Evolutionary conservation across 257 asterid genomes (phyloP).

Genomic region (Handroanthus guayacan): DNA sequence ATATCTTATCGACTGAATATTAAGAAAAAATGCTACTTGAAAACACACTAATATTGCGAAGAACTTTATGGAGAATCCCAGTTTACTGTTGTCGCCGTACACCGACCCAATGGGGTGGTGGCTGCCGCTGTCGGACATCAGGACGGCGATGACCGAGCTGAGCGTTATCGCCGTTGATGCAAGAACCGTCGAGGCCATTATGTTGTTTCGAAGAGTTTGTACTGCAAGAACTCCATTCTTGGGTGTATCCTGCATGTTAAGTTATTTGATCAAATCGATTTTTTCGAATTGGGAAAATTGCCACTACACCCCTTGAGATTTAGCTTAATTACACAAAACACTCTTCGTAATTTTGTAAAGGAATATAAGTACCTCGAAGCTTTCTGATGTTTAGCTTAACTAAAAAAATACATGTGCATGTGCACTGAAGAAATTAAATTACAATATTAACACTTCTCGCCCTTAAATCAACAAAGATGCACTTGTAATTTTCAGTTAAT

Average conservation of each 20-base stretch:
- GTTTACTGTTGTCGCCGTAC: slow-evolving; percentile 46
- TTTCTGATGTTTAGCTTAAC: no score
- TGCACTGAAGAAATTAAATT: no score
- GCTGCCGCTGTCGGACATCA: slow-evolving; percentile 63
- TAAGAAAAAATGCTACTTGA: slow-evolving; percentile 72
- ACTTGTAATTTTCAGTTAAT: no score
- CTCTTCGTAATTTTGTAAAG: no score
- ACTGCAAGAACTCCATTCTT: slow-evolving; percentile 85
- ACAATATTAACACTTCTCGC: no score
- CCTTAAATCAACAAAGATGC: no score
- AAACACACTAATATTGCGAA: slow-evolving; percentile 79
- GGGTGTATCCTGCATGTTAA: slow-evolving; percentile 63
- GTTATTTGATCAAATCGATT: no score
- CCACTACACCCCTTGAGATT: no score
- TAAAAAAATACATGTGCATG: no score
- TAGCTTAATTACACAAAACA: no score
- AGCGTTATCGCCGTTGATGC: slow-evolving; percentile 88
- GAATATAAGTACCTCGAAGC: no score
- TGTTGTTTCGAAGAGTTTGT: slow-evolving; percentile 85
- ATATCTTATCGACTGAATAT: slow-evolving; percentile 86
- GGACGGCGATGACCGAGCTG: slow-evolving; percentile 76
- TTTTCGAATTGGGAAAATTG: no score
- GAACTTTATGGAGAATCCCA: slow-evolving; percentile 64
- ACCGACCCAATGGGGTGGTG: slow-evolving; percentile 38
- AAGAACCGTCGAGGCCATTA: slow-evolving; percentile 91